These are phyloP conservation scores for Phtheirospermum japonicum DNA, from an alignment of 257 asterid species.

Conservation along the genomic window DNA sequence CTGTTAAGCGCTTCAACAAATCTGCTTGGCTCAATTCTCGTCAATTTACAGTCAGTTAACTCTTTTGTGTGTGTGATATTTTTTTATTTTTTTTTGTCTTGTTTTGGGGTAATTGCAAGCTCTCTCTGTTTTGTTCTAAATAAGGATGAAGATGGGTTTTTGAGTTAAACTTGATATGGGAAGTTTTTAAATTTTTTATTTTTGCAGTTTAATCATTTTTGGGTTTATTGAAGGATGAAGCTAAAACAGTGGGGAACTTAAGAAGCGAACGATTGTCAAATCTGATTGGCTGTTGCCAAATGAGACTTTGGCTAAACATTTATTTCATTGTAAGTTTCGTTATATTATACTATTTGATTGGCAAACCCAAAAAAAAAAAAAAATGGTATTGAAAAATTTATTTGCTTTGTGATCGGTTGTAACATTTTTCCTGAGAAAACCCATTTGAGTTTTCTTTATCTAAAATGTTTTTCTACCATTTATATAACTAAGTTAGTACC, in stretches of 20 bases:
- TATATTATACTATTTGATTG: too few relatives aligned
- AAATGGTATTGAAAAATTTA: too few relatives aligned
- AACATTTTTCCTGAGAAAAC: too few relatives aligned
- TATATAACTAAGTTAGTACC: too few relatives aligned
- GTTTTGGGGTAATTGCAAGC: too few relatives aligned
- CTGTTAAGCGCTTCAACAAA: conserved; percentile 61
- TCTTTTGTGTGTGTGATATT: too few relatives aligned
- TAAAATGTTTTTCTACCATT: too few relatives aligned
- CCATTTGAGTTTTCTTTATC: not conserved
- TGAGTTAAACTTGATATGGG: too few relatives aligned
- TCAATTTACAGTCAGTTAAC: conserved; percentile 50
- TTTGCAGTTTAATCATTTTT: not conserved
- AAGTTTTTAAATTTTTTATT: too few relatives aligned
- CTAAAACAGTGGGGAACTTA: conserved; percentile 47
- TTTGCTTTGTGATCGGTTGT: too few relatives aligned
- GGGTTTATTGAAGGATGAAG: conserved; percentile 42
- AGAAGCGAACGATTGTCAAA: conserved; percentile 49
- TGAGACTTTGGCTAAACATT: conserved; percentile 51
- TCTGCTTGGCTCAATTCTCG: conserved; percentile 70
- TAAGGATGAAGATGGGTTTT: not conserved
- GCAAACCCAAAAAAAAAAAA: too few relatives aligned
- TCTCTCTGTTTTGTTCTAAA: too few relatives aligned
- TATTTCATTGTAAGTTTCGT: conserved; percentile 44
- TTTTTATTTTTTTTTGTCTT: conserved; percentile 3
- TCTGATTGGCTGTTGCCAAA: conserved; percentile 50